phyloP scores from a whole-genome alignment of 73 alveolate species.

The Stentor coeruleus region DNA sequence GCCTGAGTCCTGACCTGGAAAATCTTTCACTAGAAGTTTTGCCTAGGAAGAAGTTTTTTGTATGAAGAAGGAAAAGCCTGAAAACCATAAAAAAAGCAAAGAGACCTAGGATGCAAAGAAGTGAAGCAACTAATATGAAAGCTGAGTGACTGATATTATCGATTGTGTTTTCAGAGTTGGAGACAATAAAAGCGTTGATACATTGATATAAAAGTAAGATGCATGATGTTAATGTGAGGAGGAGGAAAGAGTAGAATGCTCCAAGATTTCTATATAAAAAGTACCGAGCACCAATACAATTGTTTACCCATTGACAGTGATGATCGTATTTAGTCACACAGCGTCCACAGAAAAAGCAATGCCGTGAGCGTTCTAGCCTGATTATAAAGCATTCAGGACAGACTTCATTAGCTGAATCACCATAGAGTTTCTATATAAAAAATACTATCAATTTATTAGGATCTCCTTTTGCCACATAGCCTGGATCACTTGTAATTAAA shows the following conservation, averaged over 20 bases:
- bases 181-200: not conserved
- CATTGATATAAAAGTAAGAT: not conserved
- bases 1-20: not conserved
- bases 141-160: not conserved
- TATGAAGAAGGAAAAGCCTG: not conserved
- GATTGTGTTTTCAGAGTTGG: not conserved
- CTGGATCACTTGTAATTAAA: not conserved
- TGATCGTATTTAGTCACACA: slow-evolving; percentile 82
- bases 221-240: not conserved
- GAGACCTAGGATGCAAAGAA: not conserved
- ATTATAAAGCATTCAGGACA: slow-evolving; percentile 55
- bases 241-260: not conserved
- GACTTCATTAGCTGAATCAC: not conserved
- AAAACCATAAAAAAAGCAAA: not conserved
- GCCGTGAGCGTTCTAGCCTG: slow-evolving; percentile 66
- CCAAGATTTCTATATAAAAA: not conserved
- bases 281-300: slow-evolving; percentile 46
- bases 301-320: slow-evolving; percentile 86
- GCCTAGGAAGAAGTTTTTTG: not conserved
- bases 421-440: not conserved
- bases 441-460: not conserved
- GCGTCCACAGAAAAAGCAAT: slow-evolving; percentile 68
- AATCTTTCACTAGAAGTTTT: not conserved
- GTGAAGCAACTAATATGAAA: not conserved
- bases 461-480: not conserved